Evolutionary conservation across 495 filamentous ascomycete genomes (phyloP), one percentile per base, ranked within the genome.

Genomic region (Staphylotrichum tortipilum): DNA sequence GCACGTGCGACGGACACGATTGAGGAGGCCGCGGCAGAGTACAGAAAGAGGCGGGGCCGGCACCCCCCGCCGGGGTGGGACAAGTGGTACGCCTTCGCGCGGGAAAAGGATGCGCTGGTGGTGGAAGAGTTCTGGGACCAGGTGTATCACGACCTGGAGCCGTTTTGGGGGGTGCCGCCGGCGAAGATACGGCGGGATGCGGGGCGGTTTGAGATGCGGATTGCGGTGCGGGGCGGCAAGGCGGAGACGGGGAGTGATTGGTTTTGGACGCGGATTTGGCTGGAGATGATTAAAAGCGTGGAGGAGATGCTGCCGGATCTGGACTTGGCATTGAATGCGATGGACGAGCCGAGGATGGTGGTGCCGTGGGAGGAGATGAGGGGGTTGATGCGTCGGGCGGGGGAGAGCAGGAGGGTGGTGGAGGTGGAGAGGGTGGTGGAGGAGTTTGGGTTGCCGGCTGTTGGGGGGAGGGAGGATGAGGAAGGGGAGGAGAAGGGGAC

Each of bases 61-160:
- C 83, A 87, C 54, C 85, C 85, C 3, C 85, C 85, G 10, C 84
- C 85, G 8, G 83, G 81, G 4, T 88, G 86, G 56, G 77, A 82
- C 44, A 65, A 65, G 33, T 89, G 85, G 85, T 85, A 79, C 58
- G 63, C 71, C 30, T 87, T 80, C 47, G 85, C 85, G 9, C 68
- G 72, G 49, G 70, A 80, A 41, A 68, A 73, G 10, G 68, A 78
- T 10, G 78, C 77, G 15, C 60, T 83, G 36, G 75, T 85, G 15
- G 74, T 88, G 30, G 85, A 88, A 52, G 83, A 86, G 52, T 79
- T 79, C 50, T 86, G 81, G 57, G 80, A 86, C 54, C 85, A 85
- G 56, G 80, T 87, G 34, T 77, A 79, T 54, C 79, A 82, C 47
- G 84, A 88, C 59, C 60, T 86, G 21, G 75, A 79, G 34, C 85